Evolutionary conservation across 176 grass and related monocot genomes (phyloP), one percentile per base, ranked within the genome.

Genomic region (Oryza brachyantha): DNA sequence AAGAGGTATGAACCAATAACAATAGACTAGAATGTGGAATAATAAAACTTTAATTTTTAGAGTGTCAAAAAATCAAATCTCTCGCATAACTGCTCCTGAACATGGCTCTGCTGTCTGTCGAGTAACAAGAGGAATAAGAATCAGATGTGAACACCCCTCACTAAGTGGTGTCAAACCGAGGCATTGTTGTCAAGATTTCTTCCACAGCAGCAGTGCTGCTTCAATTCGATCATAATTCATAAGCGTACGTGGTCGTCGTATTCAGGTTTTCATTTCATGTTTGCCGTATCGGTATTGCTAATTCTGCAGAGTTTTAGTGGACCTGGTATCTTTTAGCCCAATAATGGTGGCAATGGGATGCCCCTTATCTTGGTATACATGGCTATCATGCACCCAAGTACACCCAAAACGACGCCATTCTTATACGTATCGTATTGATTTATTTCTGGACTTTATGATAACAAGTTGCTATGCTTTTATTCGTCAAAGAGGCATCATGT

Each of bases 231-330:
- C n/a, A n/a, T n/a, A n/a, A n/a, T n/a, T 8, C 17, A 27, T 3
- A 0, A 29, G 6, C 32, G 2, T 24, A 36, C 50, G 43, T 71
- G 82, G 66, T 63, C 55, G 40, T 70, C 75, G 35, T 66, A 37
- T n/a, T 79, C 69, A 61, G 10, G 4, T 22, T 45, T 74, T 28
- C 38, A 17, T 55, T 86, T 68, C 50, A 4, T 86, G 70, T 75
- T 67, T 61, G 37, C 22, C 50, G 50, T 21, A 25, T 29, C 28
- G 4, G 16, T 38, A 50, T 19, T 50, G n/a, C n/a, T 86, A 58
- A 31, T 27, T 67, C 46, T 74, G 61, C 16, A 31, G 46, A 61
- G n/a, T 34, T 65, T 65, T 32, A 61, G 62, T 74, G 70, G 84
- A 29, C 37, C 10, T 61, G 16, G 38, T 61, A 61, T 60, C 22